Base-by-base conservation (phyloP, 2,329 filamentous ascomycete genomes). In the Fusarium piperis region DNA sequence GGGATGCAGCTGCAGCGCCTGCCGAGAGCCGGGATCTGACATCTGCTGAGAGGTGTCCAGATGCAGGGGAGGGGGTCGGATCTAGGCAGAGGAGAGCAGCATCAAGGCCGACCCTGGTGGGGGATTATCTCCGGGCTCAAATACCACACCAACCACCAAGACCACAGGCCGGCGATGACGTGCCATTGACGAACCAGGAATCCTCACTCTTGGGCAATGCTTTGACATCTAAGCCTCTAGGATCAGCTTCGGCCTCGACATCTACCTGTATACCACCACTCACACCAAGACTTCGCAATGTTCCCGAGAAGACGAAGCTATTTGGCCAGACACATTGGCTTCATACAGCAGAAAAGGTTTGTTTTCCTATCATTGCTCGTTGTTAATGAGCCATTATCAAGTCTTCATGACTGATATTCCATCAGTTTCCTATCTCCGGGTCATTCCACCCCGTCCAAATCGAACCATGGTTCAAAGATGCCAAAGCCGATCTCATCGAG, bases 241-340 rank as follows among this genome's bases (percentile, higher is more conserved):
- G 18, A 15, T 36, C 35, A 13, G 26, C 57, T 2, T 36, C 62
- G 23, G 36, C 53, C 11, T 57, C 68, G 15, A 66, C 61, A 3
- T 63, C 66, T 15, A 68, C 66, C 38, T 71, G 71, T 18, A 75
- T 76, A 52, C 67, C 64, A 9, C 72, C 75, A 13, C 63, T 73
- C 28, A 65, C 59, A 38, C 74, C 75, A 28, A 68, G 75, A 38
- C 65, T 77, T 18, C 75, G 75, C 15, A 67, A 75, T 58, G 68
- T 77, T 20, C 75, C 75, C 2, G 75, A 77, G 39, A 77, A 77
- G 53, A 76, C 75, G 12, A 77, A 77, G 56, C 48, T 77, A 8
- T 77, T 77, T 44, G 75, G 75, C 18, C 75, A 77, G 61, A 77
- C 75, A 28, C 75, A 77, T 48, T 77, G 75, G 75, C 65, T 77